Evolutionary conservation across 345 rosid genomes (phyloP), one percentile per base, ranked within the genome.

Genomic region (Carallia brachiata): DNA sequence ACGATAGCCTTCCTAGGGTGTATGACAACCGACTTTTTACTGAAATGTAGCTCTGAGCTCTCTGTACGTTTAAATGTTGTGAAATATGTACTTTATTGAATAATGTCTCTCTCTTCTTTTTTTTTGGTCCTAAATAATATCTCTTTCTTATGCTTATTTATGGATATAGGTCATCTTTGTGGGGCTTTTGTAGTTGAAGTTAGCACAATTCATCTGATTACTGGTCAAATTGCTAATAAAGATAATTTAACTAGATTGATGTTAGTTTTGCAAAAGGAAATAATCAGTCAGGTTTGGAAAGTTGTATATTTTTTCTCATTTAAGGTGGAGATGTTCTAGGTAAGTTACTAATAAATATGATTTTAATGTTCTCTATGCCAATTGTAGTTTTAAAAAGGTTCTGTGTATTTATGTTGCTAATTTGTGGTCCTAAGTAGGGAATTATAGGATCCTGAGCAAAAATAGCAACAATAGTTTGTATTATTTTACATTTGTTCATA

Each of bases 271-370:
- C 93, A 88, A 85, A 87, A 71, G 75, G 78, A 84, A 28, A 87
- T 90, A 31, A 87, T 97, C 55, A 89, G 68, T 65, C 97, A 86
- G 80, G 99, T 97, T 67, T 31, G 67, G 77, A 92, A 88, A 77
- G 90, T 97, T 61, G 50, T 86, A 47, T 92, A 90, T 68, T 81
- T 84, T 52, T 89, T 92, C 78, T 34, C 84, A 1, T 92, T 95
- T 71, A 95, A 89, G 70, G 96, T 92, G 61, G 97, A 95, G 84
- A 74, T 86, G 59, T 95, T 92, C 73, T 92, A 87, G 97, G 98
- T 94, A 72, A 48, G 63, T 48, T 47, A 47, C 32, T 65, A 3
- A 39, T 32, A 4, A 6, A 23, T 23, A 23, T 61, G 50, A 16
- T 55, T 8, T 63, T 27, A 13, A 28, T 62, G 48, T 31, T 48